phyloP scores from a whole-genome alignment of 305 asterid species.

The Fraxinus nigra region DNA sequence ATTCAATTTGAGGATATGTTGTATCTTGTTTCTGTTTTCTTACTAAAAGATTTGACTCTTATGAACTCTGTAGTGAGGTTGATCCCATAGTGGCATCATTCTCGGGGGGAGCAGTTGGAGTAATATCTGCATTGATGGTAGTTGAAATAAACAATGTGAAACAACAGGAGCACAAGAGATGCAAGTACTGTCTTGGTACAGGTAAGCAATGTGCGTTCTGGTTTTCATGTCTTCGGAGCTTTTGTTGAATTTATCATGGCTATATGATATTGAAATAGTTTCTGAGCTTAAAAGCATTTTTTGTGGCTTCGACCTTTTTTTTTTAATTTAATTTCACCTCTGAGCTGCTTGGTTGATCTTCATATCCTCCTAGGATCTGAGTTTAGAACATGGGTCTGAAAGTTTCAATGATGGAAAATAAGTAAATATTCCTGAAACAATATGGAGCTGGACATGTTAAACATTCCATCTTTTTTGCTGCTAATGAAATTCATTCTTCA shows the following conservation, averaged over 20 bases:
- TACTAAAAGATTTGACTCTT: conserved; percentile 3
- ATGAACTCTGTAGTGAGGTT: conserved; percentile 57
- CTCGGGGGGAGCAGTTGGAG: conserved; percentile 98
- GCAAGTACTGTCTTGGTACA: conserved; percentile 96
- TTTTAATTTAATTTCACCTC: not conserved
- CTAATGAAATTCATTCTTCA: not conserved
- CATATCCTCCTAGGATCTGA: not conserved
- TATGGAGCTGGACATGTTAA: not conserved
- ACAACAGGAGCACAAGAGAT: conserved; percentile 94
- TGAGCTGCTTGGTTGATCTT: not conserved
- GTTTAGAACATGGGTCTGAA: not conserved
- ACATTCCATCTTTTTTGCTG: not conserved
- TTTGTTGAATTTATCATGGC: not conserved
- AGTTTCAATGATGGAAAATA: not conserved
- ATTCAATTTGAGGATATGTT: not conserved
- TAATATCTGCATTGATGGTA: conserved; percentile 93
- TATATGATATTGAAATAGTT: not conserved
- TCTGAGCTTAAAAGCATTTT: not conserved
- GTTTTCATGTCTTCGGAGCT: not conserved
- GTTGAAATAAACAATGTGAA: conserved; percentile 95
- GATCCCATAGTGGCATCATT: conserved; percentile 98
- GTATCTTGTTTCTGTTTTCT: not conserved
- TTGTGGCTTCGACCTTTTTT: not conserved
- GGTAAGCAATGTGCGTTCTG: conserved; percentile 37
- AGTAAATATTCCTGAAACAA: not conserved